Conservation (phyloP, 169 alveolate species). For the Plasmodium reichenowi region DNA sequence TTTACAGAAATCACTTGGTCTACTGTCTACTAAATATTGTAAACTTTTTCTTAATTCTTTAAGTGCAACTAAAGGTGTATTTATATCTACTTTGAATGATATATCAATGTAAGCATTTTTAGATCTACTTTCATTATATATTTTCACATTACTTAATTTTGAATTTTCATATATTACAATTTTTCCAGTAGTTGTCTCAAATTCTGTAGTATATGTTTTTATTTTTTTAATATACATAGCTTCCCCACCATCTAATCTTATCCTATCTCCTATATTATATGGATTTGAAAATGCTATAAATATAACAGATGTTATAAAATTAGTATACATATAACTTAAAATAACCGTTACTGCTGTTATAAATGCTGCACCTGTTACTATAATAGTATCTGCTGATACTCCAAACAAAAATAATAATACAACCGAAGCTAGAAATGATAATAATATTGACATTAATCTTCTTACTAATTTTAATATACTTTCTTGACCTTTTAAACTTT, state of each 20-base stretch:
- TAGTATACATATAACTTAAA: slow-evolving; percentile 88
- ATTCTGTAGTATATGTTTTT: slow-evolving; percentile 89
- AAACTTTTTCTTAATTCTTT: slow-evolving; percentile 82
- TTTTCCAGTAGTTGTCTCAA: slow-evolving; percentile 87
- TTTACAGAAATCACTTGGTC: slow-evolving; percentile 89
- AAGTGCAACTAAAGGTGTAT: slow-evolving; percentile 88
- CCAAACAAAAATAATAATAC: slow-evolving; percentile 87
- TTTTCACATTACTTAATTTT: slow-evolving; percentile 85
- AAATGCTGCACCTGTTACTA: slow-evolving; percentile 92
- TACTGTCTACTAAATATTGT: slow-evolving; percentile 82
- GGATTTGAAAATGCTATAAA: slow-evolving; percentile 92
- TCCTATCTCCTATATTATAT: slow-evolving; percentile 90
- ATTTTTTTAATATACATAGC: slow-evolving; percentile 87
- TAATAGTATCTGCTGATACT: slow-evolving; percentile 88
- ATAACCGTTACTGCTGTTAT: slow-evolving; percentile 90
- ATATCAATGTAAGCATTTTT: slow-evolving; percentile 85
- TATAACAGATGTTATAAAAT: slow-evolving; percentile 89
- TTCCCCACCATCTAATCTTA: slow-evolving; percentile 88
- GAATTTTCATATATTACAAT: slow-evolving; percentile 88
- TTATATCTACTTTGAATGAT: slow-evolving; percentile 84
- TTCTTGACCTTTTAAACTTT: slow-evolving; percentile 87
- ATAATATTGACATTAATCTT: slow-evolving; percentile 85
- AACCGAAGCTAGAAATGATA: slow-evolving; percentile 85
- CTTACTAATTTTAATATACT: slow-evolving; percentile 87
- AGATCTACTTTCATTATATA: slow-evolving; percentile 89